Evolutionary conservation across 2,329 filamentous ascomycete species (phyloP), one percentile per base, ranked within the genome.

Genomic region (Cyphellophora attinorum): DNA sequence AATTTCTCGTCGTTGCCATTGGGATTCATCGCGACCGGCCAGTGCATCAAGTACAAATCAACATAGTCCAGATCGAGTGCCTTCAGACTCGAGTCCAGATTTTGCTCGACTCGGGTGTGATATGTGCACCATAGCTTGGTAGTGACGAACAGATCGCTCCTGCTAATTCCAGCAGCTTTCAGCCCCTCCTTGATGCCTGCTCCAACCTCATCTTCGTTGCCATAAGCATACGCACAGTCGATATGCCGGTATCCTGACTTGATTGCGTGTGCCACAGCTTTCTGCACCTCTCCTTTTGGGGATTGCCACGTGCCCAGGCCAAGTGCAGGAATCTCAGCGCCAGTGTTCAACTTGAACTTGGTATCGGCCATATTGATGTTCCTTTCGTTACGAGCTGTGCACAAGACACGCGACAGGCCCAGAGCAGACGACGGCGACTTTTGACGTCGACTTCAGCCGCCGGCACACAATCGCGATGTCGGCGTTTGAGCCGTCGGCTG

Each of bases 41-140:
- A 84, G 57, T 82, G 79, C 51, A 85, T 81, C 39, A 84, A 65
- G 55, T 73, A 82, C 6, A 84, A 63, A 51, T 84, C 79, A 38
- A 84, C 65, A 53, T 84, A 82, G 40, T 79, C 77, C 21, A 79
- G 60, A 6, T 67, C 72, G 48, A 81, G 67, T 47, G 75, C 68
- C 51, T 76, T 68, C 35, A 81, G 62, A 27, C 76, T 76, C 29
- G 71, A 65, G 44, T 71, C 65, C 29, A 78, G 68, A 45, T 76
- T 77, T 44, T 70, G 59, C 40, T 71, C 62, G 13, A 81, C 79
- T 48, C 76, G 72, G 49, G 76, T 68, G 50, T 79, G 74, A 48
- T 59, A 67, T 54, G 74, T 77, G 59, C 76, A 79, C 75, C 76
- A 80, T 23, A 81, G 60, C 54, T 81, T 82, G n/a, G 74, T 77